Evolutionary conservation across 768 basidiomycete species (phyloP), one percentile per base, ranked within the genome.

Genomic region (Chalciporus pseudorubinellus): DNA sequence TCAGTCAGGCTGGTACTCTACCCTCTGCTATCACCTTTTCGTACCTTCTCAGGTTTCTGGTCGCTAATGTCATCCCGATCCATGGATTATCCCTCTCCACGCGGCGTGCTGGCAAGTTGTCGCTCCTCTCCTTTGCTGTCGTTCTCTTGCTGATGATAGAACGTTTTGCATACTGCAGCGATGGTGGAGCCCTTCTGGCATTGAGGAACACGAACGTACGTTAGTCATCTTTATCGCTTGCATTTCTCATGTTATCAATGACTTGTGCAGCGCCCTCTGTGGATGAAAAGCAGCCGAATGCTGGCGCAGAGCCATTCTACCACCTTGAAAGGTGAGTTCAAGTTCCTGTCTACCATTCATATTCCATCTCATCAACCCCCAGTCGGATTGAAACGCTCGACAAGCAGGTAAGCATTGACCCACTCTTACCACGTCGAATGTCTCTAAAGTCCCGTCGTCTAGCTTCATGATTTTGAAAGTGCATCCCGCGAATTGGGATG

Each of bases 391-490:
- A 71, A 26, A 76, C 67, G 26, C 63, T 81, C 5, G 77, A 81
- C 64, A 73, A 72, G 48, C 76, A 81, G 69, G 70, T 62, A 74
- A 44, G 69, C 36, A 18, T 2, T 28, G 13, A 3, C 14, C 6
- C 24, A 10, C 10, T 14, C 7, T 19, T 29, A 38, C 16, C 13
- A 16, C 10, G 19, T 19, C 42, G 21, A 40, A 19, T 22, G 13
- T 14, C 3, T 24, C 13, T 11, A 18, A 22, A n/a, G 14, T 16
- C 16, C 16, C 13, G 6, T 18, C 4, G 10, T n/a, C 8, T 36
- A 79, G 75, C 72, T 81, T n/a, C 71, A 77, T 8, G 78, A 78
- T 59, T 81, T 81, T 46, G 74, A 77, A 40, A 80, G 79, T 19
- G 74, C 80, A 3, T 77, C 77, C 9, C 77, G 78, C 10, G 78